These are phyloP conservation scores for Verticillium nonalfalfae DNA, from an alignment of 2,329 filamentous ascomycete species.

Conservation along the genomic window DNA sequence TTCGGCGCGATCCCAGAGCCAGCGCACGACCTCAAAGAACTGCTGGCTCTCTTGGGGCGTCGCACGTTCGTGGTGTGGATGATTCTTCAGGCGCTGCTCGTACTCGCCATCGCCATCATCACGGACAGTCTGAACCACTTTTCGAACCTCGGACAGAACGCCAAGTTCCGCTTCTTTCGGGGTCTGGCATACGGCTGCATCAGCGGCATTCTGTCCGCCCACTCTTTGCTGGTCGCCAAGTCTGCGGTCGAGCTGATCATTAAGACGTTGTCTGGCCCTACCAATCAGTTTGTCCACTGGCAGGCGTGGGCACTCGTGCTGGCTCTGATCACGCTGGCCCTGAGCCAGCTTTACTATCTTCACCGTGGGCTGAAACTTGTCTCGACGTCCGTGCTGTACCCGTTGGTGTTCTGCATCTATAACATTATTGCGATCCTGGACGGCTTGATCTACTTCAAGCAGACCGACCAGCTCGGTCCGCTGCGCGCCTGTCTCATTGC, in stretches of 20 bases:
- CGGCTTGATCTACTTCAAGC: slow-evolving; percentile 92
- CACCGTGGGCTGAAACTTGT: slow-evolving; percentile 90
- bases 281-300: slow-evolving; percentile 93
- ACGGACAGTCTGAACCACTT: slow-evolving; percentile 50
- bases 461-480: slow-evolving; percentile 71
- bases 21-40: slow-evolving; percentile 77
- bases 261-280: slow-evolving; percentile 72
- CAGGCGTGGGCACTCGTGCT: slow-evolving; percentile 90
- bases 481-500: slow-evolving; percentile 77
- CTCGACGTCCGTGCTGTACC: slow-evolving; percentile 92
- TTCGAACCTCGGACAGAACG: slow-evolving; percentile 49
- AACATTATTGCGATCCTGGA: slow-evolving; percentile 98
- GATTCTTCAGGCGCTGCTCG: slow-evolving; percentile 68
- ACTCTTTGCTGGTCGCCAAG: slow-evolving; percentile 89
- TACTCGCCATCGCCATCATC: slow-evolving; percentile 59
- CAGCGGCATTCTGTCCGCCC: slow-evolving; percentile 88
- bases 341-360: slow-evolving; percentile 91
- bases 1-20: slow-evolving; percentile 94
- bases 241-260: slow-evolving; percentile 94
- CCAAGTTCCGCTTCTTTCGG: slow-evolving; percentile 66
- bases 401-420: slow-evolving; percentile 96
- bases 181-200: slow-evolving; percentile 86
- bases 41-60: slow-evolving; percentile 68
- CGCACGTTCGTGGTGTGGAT: slow-evolving; percentile 85
- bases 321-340: slow-evolving; percentile 70